phyloP scores from a whole-genome alignment of 2,329 filamentous ascomycete genomes.

The Aureobasidium mangrovei region DNA sequence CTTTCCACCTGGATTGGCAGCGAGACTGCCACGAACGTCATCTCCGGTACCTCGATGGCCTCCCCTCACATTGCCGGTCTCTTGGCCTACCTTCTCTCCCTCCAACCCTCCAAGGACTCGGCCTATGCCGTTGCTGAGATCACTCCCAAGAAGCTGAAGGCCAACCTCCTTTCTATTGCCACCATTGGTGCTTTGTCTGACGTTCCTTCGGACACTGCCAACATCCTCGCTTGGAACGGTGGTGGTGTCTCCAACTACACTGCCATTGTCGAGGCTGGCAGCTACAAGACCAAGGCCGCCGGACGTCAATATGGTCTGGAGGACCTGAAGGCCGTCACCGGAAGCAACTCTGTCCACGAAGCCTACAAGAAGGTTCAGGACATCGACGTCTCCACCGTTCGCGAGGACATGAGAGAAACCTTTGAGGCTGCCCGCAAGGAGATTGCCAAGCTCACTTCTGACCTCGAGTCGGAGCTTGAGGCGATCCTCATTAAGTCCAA shows the following conservation, averaged over 20 bases:
- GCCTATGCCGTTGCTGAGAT: slow-evolving; percentile 84
- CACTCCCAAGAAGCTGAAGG: slow-evolving; percentile 90
- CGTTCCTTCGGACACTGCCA: slow-evolving; percentile 77
- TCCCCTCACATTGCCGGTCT: slow-evolving; percentile 96
- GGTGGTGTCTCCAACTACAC: slow-evolving; percentile 89
- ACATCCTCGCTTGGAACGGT: slow-evolving; percentile 98
- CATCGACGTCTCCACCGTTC: slow-evolving; percentile 5
- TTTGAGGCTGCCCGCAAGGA: slow-evolving; percentile 34
- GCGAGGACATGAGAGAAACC: slow-evolving; percentile 21
- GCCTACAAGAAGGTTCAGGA: slow-evolving; percentile 9
- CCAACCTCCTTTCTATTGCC: slow-evolving; percentile 71
- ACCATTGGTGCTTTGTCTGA: slow-evolving; percentile 71
- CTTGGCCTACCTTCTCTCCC: slow-evolving; percentile 93
- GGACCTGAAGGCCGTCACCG: slow-evolving; percentile 29
- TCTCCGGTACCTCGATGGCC: slow-evolving; percentile 98
- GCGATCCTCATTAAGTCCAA: slow-evolving; percentile 18
- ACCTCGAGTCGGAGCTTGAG: slow-evolving; percentile 42
- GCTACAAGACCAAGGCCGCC: slow-evolving; percentile 50
- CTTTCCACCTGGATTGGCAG: slow-evolving; percentile 97
- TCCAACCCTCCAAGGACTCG: slow-evolving; percentile 83
- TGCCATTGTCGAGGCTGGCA: slow-evolving; percentile 65
- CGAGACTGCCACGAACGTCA: slow-evolving; percentile 94
- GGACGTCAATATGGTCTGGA: slow-evolving; percentile 38
- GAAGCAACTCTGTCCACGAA: slow-evolving; percentile 3
- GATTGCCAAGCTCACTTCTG: slow-evolving; percentile 26